Evolutionary conservation across 2,329 filamentous ascomycete genomes (phyloP).

Genomic region (Colletotrichum gigasporum): DNA sequence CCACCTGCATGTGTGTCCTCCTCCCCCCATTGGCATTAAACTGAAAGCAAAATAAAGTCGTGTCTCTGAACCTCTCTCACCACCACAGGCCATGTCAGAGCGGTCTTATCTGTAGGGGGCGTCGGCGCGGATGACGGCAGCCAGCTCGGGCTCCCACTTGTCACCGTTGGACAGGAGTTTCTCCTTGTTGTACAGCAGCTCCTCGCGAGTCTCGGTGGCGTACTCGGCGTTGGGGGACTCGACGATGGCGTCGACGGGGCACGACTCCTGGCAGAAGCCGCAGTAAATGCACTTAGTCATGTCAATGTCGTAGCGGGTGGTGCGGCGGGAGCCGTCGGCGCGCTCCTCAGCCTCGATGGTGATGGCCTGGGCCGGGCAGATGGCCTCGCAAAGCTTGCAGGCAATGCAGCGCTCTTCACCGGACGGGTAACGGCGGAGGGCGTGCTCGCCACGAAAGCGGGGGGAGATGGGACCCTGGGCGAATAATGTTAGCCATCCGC

Average conservation of each 20-base stretch:
- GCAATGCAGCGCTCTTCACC: conserved; percentile 99
- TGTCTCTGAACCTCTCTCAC: not conserved
- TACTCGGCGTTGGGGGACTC: conserved; percentile 72
- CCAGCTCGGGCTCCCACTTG: conserved; percentile 98
- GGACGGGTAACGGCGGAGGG: conserved; percentile 92
- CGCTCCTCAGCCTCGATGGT: conserved; percentile 99
- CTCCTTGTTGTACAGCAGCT: conserved; percentile 98
- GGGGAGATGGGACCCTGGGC: conserved; percentile 88
- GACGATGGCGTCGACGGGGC: conserved; percentile 92
- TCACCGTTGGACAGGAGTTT: conserved; percentile 90
- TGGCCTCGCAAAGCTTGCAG: conserved; percentile 98
- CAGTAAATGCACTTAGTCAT: conserved; percentile 99
- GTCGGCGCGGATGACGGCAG: conserved; percentile 90
- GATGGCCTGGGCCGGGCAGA: conserved; percentile 97
- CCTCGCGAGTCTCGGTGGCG: conserved; percentile 79
- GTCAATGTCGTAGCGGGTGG: conserved; percentile 98
- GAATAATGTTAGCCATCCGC: conserved; percentile 1
- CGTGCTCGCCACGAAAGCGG: conserved; percentile 97
- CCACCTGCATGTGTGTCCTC: not conserved
- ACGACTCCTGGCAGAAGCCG: conserved; percentile 98
- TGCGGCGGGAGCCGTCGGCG: conserved; percentile 92
- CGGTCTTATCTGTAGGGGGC: conserved; percentile 80
- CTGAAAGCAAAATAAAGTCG: conserved; percentile 5
- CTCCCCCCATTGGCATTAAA: conserved; percentile 11
- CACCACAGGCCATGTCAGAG: too few species aligned